These are phyloP conservation scores for Colletotrichum tanaceti DNA, from an alignment of 2,329 filamentous ascomycete species.

Conservation along the genomic window DNA sequence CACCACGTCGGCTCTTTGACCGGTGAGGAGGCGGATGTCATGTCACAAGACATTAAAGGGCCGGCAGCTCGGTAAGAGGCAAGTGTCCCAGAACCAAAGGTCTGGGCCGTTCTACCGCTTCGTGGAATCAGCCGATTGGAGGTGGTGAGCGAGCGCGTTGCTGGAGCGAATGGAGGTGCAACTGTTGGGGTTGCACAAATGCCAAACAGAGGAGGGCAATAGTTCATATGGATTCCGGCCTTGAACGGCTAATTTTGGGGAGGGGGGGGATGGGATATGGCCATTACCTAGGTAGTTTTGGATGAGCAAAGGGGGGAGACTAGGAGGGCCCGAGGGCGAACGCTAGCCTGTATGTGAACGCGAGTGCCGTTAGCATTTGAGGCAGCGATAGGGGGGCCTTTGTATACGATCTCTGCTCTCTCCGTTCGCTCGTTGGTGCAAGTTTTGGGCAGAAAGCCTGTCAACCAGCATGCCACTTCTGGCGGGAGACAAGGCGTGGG, in stretches of 20 bases:
- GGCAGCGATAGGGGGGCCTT: constrained; percentile 1
- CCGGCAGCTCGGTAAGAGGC: neutral
- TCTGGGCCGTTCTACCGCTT: neutral
- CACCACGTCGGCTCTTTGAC: constrained; percentile 13
- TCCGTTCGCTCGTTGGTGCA: neutral
- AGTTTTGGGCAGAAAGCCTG: neutral
- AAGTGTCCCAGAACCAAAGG: neutral
- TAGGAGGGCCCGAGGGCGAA: neutral
- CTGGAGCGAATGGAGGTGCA: neutral
- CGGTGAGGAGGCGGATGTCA: neutral
- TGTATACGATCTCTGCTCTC: too few species aligned
- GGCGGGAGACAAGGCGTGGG: neutral
- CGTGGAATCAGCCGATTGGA: neutral
- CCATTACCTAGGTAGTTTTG: neutral
- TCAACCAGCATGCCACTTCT: neutral
- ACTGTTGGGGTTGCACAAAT: neutral
- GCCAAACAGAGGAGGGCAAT: neutral
- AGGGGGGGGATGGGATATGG: neutral
- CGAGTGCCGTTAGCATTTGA: neutral
- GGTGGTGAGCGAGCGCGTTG: neutral
- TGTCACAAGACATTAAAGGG: neutral
- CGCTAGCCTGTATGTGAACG: neutral
- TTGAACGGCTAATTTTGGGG: neutral
- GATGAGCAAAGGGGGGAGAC: neutral
- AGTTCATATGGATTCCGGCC: neutral